Evolutionary conservation across 306 rosid species (phyloP), one percentile per base, ranked within the genome.

Genomic region (Fagus crenata): DNA sequence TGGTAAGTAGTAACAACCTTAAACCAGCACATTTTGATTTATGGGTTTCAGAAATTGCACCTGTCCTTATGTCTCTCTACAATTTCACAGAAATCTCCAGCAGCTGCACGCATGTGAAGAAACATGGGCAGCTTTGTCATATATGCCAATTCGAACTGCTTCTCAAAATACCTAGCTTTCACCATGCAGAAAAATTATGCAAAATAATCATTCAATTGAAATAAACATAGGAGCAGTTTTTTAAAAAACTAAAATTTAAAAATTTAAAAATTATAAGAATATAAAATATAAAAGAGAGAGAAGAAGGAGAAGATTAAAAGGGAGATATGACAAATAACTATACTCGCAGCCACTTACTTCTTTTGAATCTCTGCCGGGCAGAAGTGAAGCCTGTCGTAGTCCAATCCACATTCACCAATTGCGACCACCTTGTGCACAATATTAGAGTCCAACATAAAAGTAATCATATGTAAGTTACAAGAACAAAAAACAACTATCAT

Each of bases 91-190:
- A 92, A 95, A 88, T 94, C 98, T 64, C 83, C 85, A 64, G 96
- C 93, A 54, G 98, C 97, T 77, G 93, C 93, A 67, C 97, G 96
- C 98, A 95, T 95, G 87, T 92, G 98, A 75, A 92, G 85, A 82
- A 94, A 94, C 96, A 94, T 92, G 39, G 97, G 98, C 59, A 92
- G 89, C 85, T 90, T 94, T 69, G 95, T 88, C 61, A 87, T 79
- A 72, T 85, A 28, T 53, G 98, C 93, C 80, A 95, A 78, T 81
- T 95, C 97, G 75, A 95, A 92, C 80, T 94, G 98, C 93, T 87
- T 95, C 93, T 92, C 93, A 8, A 90, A 95, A 78, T 92, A 95
- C 86, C 98, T 95, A 70, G 77, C 71, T 84, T 89, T 72, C 78
- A 67, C 80, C 60, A 76, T 7, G 14, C 31, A 67, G 75, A 17